Base-by-base conservation (phyloP, 2,329 filamentous ascomycete species). In the Colletotrichum sp. region DNA sequence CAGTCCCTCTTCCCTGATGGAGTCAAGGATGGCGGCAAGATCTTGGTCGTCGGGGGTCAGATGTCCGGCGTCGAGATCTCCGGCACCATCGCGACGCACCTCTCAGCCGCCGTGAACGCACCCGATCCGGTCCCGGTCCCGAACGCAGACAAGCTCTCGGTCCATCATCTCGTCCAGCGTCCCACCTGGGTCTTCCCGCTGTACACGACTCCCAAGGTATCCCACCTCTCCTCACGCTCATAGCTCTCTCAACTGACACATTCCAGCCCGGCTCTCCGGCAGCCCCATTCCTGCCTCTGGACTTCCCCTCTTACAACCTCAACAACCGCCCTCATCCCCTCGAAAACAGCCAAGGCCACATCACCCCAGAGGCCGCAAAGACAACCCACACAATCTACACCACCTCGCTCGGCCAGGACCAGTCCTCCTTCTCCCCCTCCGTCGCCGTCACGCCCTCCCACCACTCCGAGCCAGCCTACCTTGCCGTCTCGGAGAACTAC, bases 11-110 rank as follows among this genome's bases (percentile, higher is more conserved):
- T 93, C 2, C 83, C 82, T 0, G 54, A 77, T 24, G 77, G 82
- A 0, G 80, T 84, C 3, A 69, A 75, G 6, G 78, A 79, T 1
- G 86, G 86, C 2, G 89, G 90, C 21, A 94, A 92, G 78, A 91
- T 97, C 18, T 86, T 95, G 2, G 86, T 97, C 1, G 90, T 95
- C 1, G 95, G 95, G 1, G 94, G 94, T 1, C 94, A 95, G 78
- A 95, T 97, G 89, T 96, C 94, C 3, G 94, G 94, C 1, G 90
- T 94, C 7, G 95, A 97, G 84, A 93, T 93, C 63, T 93, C 94
- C 0, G 92, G 91, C 12, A 91, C 92, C 3, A 90, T 96, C 64
- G 94, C 93, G 13, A 87, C 91, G 6, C 91, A 95, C 75, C 82
- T 96, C 2, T 96, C 94, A 0, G 91, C 91, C 8, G 88, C 89